These are phyloP conservation scores for Metschnikowia similis DNA, from an alignment of 805 yeast species.

Conservation along the genomic window DNA sequence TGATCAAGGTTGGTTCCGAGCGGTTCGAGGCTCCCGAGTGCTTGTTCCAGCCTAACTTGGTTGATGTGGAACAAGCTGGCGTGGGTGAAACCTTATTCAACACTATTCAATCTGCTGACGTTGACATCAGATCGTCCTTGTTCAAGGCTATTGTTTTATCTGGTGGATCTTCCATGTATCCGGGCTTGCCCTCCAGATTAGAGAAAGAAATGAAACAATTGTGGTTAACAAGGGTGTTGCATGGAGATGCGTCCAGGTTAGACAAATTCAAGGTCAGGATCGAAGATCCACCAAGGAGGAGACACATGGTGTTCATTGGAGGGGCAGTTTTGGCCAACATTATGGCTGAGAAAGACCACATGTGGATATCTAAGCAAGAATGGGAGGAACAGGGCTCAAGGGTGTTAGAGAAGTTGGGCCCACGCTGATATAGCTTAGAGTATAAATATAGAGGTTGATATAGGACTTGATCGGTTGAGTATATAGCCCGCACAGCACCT, in stretches of 20 bases:
- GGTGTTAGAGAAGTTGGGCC: constrained; percentile 83
- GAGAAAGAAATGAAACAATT: constrained; percentile 95
- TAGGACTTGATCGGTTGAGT: background rate
- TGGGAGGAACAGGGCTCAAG: constrained; percentile 97
- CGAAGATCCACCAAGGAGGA: constrained; percentile 98
- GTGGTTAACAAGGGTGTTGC: constrained; percentile 86
- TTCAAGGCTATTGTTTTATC: constrained; percentile 90
- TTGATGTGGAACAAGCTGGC: constrained; percentile 96
- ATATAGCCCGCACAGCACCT: background rate
- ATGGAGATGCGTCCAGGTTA: constrained; percentile 81
- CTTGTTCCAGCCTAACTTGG: constrained; percentile 90
- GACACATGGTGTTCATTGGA: constrained; percentile 97
- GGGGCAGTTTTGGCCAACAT: constrained; percentile 97
- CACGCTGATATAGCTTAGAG: constrained; percentile 48
- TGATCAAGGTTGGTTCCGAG: constrained; percentile 90
- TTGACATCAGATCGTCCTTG: constrained; percentile 84
- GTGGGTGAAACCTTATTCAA: constrained; percentile 89
- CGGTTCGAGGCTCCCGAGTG: constrained; percentile 97
- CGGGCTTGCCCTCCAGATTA: constrained; percentile 92
- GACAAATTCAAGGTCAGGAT: constrained; percentile 92
- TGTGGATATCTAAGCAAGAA: constrained; percentile 95
- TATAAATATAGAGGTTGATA: background rate
- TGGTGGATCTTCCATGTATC: constrained; percentile 98
- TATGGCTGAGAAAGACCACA: constrained; percentile 97
- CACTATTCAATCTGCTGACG: constrained; percentile 91